Evolutionary conservation across 2,329 filamentous ascomycete species (phyloP), one percentile per base, ranked within the genome.

Genomic region (Fusarium sp.): DNA sequence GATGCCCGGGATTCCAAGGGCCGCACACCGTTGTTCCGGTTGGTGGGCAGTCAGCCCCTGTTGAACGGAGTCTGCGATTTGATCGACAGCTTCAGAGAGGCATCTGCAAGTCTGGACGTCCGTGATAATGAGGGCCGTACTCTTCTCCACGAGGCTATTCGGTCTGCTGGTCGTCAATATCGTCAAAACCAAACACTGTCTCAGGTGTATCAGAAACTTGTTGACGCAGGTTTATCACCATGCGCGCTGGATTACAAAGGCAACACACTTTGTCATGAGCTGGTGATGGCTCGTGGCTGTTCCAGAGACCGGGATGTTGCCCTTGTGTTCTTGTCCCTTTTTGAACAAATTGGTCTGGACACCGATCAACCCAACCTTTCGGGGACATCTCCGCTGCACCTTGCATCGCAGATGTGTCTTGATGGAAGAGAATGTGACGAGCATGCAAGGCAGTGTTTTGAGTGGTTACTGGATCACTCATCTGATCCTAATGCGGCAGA

Each of bases 181-280:
- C 13, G 11, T 30, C 34, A 12, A 11, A 10, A 46, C 1, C 28
- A 37, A 7, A 46, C 2, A 15, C 6, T 43, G 6, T 27, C 39
- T 23, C 7, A 12, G 12, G 27, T 43, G 16, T 68, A 68, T 31
- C 44, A 51, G n/a, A 50, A 60, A 8, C 54, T 71, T 8, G 6
- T 65, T 44, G 46, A 68, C 10, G 57, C 37, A 12, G 64, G 68
- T 4, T 30, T 66, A 7, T 60, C 68, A 4, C 60, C 67, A 34
- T 48, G 50, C 16, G 41, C 9, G 4, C 41, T 58, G n/a, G 70
- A 73, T 34, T 61, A 66, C 4, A 15, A 44, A 8, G 70, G 70
- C 6, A 71, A 73, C 30, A 73, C 66, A 7, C 12, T 70, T 18
- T 68, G 48, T 16, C 70, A 73, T 15, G 70, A 70, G 16, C 12